phyloP scores from a whole-genome alignment of 345 rosid species.

The Pugionium cornutum region DNA sequence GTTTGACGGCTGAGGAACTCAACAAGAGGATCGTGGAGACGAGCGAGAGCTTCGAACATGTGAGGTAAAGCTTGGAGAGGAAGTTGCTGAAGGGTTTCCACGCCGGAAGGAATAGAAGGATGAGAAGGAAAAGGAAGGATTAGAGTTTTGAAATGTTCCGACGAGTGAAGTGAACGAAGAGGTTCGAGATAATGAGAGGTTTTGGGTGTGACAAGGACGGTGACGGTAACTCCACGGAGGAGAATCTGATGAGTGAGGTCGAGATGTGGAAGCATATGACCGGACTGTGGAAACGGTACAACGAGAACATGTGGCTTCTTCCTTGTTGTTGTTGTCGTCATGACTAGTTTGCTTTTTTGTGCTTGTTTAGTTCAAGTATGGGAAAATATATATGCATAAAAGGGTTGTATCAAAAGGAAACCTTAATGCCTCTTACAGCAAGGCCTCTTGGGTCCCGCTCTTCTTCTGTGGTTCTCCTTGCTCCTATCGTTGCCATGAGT shows the following conservation, averaged over 20 bases:
- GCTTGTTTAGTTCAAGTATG: no score
- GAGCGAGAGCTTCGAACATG: conserved; percentile 29
- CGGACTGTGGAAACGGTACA: conserved; percentile 56
- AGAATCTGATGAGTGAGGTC: conserved; percentile 58
- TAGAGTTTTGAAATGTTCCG: conserved; percentile 22
- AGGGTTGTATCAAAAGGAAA: no score
- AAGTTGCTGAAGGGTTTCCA: conserved; percentile 24
- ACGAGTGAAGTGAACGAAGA: conserved; percentile 37
- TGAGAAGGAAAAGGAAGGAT: conserved; percentile 35
- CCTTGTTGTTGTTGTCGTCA: not conserved
- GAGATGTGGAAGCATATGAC: conserved; percentile 71
- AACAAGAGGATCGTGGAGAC: conserved; percentile 45
- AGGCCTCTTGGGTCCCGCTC: no score
- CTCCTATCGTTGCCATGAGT: no score
- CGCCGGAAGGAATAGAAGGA: conserved; percentile 25
- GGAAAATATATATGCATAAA: no score
- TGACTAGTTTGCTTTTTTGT: not conserved
- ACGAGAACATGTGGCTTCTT: conserved; percentile 51
- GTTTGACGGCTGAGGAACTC: conserved; percentile 49
- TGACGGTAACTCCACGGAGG: conserved; percentile 49
- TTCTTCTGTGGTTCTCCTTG: no score
- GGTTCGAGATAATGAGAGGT: conserved; percentile 47
- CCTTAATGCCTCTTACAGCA: no score
- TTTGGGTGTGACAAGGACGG: conserved; percentile 48
- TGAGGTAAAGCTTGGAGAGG: conserved; percentile 29